Conservation (phyloP, 208 protist species). For the Leishmania aethiopica region DNA sequence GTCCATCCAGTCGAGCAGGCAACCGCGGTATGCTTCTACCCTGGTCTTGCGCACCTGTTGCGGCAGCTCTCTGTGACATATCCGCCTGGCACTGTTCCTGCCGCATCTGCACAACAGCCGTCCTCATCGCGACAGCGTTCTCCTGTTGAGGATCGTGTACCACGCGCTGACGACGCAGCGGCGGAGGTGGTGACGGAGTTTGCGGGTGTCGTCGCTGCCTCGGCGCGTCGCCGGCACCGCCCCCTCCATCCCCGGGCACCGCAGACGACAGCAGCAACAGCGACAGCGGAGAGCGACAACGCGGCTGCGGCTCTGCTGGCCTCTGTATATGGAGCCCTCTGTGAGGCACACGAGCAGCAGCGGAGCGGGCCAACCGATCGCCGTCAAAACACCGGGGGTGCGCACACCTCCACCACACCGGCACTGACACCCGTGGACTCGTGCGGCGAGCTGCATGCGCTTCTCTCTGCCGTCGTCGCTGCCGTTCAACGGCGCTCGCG, state of each 20-base stretch:
- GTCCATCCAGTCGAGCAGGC: slow-evolving; percentile 9
- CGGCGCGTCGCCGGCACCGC: background rate
- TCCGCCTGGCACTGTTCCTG: background rate
- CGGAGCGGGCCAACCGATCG: background rate
- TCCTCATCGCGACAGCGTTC: background rate
- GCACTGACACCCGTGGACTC: background rate
- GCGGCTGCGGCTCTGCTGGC: background rate
- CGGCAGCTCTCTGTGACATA: background rate
- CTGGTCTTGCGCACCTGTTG: slow-evolving; percentile 6
- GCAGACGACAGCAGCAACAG: background rate
- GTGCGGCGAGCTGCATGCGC: slow-evolving; percentile 2
- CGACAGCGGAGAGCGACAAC: slow-evolving; percentile 6
- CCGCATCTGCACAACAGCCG: background rate
- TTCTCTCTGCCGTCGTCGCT: slow-evolving; percentile 14
- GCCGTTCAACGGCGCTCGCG: slow-evolving; percentile 4
- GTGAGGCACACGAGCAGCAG: background rate
- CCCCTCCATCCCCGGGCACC: background rate
- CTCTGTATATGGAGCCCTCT: background rate
- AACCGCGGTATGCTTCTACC: slow-evolving; percentile 30
- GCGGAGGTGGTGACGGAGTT: slow-evolving; percentile 14
- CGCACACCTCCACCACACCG: background rate
- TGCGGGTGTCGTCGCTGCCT: background rate
- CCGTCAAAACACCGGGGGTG: background rate
- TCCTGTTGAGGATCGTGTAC: background rate
- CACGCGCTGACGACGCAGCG: background rate